Evolutionary conservation across 1,139 yeast species (phyloP).

Genomic region (Yamadazyma oceani): DNA sequence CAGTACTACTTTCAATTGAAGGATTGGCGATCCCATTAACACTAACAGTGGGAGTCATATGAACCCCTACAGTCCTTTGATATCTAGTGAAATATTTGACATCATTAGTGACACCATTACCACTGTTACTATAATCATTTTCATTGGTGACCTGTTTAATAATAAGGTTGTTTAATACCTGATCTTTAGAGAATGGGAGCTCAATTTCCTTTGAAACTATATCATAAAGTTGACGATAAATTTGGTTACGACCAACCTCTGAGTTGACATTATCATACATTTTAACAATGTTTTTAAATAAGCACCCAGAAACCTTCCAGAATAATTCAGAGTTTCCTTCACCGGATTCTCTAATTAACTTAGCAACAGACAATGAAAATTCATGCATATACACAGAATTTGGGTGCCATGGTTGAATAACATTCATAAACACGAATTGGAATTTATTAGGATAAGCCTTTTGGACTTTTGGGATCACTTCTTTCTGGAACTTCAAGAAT

Average conservation of each 20-base stretch:
- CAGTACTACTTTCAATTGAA: slow-evolving; percentile 39
- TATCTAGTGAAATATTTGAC: slow-evolving; percentile 72
- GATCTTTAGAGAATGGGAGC: slow-evolving; percentile 37
- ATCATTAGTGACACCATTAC: slow-evolving; percentile 61
- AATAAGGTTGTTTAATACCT: slow-evolving; percentile 34
- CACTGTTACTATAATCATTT: slow-evolving; percentile 47
- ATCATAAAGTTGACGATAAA: slow-evolving; percentile 54
- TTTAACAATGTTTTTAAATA: slow-evolving; percentile 52
- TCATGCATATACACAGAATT: slow-evolving; percentile 68
- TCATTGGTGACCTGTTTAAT: slow-evolving; percentile 23
- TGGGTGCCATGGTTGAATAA: slow-evolving; percentile 87
- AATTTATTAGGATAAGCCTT: slow-evolving; percentile 49
- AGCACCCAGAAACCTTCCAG: slow-evolving; percentile 59
- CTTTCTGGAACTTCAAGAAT: slow-evolving; percentile 53
- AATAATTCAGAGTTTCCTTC: slow-evolving; percentile 38
- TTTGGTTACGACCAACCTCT: slow-evolving; percentile 54
- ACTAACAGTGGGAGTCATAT: slow-evolving; percentile 80
- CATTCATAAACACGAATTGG: slow-evolving; percentile 62
- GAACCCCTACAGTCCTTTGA: slow-evolving; percentile 77
- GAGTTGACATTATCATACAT: slow-evolving; percentile 66
- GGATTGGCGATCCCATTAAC: slow-evolving; percentile 62
- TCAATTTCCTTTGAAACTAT: slow-evolving; percentile 42
- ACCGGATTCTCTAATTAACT: slow-evolving; percentile 46
- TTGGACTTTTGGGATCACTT: slow-evolving; percentile 55
- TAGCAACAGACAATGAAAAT: slow-evolving; percentile 68